These are phyloP conservation scores for Tetracladium marchalianum DNA, from an alignment of 495 filamentous ascomycete genomes.

Conservation along the genomic window DNA sequence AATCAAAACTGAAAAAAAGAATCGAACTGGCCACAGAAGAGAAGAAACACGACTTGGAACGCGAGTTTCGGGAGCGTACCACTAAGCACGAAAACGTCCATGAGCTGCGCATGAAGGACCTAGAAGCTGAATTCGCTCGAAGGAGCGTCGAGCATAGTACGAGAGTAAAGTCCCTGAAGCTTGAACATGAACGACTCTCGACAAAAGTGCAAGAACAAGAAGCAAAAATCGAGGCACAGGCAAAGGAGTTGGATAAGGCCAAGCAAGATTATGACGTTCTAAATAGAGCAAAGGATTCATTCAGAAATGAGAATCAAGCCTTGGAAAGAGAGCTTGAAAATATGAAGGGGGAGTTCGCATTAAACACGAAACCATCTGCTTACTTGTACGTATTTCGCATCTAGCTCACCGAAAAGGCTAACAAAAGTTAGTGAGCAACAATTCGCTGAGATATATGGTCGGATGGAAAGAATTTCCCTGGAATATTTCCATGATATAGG, in stretches of 20 bases:
- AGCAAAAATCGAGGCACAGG: constrained; percentile 2
- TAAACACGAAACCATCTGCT: constrained; percentile 2
- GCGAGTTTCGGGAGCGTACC: constrained; percentile 1
- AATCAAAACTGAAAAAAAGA: constrained; percentile 2
- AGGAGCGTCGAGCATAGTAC: background rate
- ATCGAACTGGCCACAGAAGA: background rate
- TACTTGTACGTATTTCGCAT: constrained; percentile 12
- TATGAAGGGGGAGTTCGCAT: constrained; percentile 12
- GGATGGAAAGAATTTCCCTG: constrained; percentile 3
- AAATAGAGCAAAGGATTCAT: background rate
- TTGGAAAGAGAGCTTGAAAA: constrained; percentile 4
- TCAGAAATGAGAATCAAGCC: background rate
- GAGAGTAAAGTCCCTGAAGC: constrained; percentile 5
- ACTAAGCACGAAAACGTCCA: constrained; percentile 2
- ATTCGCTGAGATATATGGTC: constrained; percentile 9
- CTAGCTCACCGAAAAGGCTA: background rate
- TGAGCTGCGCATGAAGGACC: constrained; percentile 1
- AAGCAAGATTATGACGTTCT: constrained; percentile 6
- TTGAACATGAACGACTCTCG: background rate
- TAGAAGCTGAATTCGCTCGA: constrained; percentile 1
- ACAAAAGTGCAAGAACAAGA: constrained; percentile 2
- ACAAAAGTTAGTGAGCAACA: constrained; percentile 1
- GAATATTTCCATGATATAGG: constrained; percentile 9
- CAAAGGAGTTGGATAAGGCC: background rate
- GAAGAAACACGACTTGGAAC: constrained; percentile 3